Conservation (phyloP, 495 filamentous ascomycete genomes). For the Elaphomyces granulatus region DNA sequence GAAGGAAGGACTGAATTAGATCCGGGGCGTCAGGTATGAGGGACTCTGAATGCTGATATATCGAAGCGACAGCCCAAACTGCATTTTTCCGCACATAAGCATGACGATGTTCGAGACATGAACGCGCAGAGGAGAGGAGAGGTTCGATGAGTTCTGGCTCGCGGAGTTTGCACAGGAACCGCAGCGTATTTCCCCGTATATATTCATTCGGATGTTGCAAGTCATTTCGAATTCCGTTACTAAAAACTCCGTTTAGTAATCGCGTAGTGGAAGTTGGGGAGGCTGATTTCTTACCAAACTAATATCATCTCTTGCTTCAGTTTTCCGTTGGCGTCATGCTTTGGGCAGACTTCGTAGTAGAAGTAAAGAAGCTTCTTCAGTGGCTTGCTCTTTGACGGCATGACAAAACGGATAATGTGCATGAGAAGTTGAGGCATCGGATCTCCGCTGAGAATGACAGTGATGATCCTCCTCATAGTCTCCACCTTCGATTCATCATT, state of each 20-base stretch:
- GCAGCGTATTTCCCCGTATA: slow-evolving; percentile 87
- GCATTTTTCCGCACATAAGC: slow-evolving; percentile 98
- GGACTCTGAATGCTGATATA: slow-evolving; percentile 78
- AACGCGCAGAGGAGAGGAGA: slow-evolving; percentile 76
- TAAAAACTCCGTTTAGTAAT: slow-evolving; percentile 18
- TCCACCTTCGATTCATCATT: slow-evolving; percentile 94
- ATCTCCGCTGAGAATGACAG: slow-evolving; percentile 95
- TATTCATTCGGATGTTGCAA: slow-evolving; percentile 97
- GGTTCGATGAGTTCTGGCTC: slow-evolving; percentile 95
- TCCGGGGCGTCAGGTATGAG: slow-evolving; percentile 95
- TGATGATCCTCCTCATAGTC: slow-evolving; percentile 95
- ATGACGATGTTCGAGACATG: slow-evolving; percentile 88
- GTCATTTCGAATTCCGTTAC: slow-evolving; percentile 96
- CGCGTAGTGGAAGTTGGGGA: not conserved
- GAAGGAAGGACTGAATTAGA: slow-evolving; percentile 78
- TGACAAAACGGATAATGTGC: slow-evolving; percentile 99
- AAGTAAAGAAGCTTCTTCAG: slow-evolving; percentile 98
- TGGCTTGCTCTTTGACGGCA: slow-evolving; percentile 93
- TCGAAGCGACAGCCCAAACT: slow-evolving; percentile 85
- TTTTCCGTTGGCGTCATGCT: slow-evolving; percentile 80
- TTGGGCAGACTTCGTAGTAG: slow-evolving; percentile 98
- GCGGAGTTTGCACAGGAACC: slow-evolving; percentile 91
- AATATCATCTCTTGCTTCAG: slow-evolving; percentile 99
- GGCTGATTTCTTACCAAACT: slow-evolving; percentile 60
- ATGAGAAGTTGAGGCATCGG: slow-evolving; percentile 90